phyloP scores from a whole-genome alignment of 306 rosid genomes.

The Cucurbita argyrosperma region DNA sequence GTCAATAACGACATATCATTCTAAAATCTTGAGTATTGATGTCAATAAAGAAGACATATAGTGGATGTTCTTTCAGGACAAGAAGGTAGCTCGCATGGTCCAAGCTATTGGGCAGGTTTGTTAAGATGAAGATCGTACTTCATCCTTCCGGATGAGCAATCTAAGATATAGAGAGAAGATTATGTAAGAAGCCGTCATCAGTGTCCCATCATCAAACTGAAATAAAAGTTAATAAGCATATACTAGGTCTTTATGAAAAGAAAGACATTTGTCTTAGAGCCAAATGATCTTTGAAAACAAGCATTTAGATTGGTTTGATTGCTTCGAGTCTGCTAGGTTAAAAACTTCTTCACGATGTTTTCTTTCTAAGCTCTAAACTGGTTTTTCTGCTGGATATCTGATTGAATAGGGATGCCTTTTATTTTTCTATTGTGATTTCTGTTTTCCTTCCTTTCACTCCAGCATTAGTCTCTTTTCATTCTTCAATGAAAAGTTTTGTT shows the following conservation, averaged over 20 bases:
- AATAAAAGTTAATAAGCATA: not conserved
- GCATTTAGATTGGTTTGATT: no score
- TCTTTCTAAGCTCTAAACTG: no score
- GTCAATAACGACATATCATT: not conserved
- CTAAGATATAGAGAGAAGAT: not conserved
- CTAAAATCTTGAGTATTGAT: not conserved
- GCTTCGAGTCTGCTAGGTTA: no score
- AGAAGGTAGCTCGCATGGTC: not conserved
- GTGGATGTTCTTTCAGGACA: not conserved
- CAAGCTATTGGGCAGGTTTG: not conserved
- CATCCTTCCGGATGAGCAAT: not conserved
- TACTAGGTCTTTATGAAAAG: not conserved
- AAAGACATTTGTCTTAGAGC: not conserved
- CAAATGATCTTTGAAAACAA: no score
- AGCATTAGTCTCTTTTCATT: no score
- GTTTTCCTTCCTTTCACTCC: no score
- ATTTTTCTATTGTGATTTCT: no score
- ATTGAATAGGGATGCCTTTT: no score
- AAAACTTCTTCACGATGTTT: no score
- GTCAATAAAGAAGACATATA: not conserved
- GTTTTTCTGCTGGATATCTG: no score
- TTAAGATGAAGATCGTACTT: not conserved
- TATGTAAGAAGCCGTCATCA: no score
- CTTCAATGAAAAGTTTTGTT: no score
- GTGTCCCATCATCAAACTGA: not conserved